Evolutionary conservation across 2,329 filamentous ascomycete genomes (phyloP), one percentile per base, ranked within the genome.

Genomic region (Talaromyces sp.): DNA sequence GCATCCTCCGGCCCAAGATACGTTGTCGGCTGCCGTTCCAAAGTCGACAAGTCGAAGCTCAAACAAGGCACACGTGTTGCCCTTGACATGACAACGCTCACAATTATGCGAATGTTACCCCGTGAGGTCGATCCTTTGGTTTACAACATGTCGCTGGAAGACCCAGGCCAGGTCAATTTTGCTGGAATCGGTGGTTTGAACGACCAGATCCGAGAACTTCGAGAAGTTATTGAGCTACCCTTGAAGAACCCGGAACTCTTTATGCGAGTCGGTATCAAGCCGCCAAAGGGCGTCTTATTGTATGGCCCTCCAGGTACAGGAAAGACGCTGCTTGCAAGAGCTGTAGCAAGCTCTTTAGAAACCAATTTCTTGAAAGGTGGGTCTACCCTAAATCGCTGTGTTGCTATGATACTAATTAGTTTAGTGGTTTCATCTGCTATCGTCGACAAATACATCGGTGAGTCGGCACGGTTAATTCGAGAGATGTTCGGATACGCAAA

Each of bases 401-500:
- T 62, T 63, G 33, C 61, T 57, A 58, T 6, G 56, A 62, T 51
- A 15, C 21, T 54, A n/a, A 33, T 9, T 21, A 17, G 46, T 43
- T 39, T 53, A 96, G 94, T 99, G 62, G 94, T 99, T 31, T 97
- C 94, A 3, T 99, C 94, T 43, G 95, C 94, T 28, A 99, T 99
- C 70, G 94, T 99, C 63, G 95, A 99, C 81, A 99, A 99, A 77
- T 99, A 99, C 73, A 99, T 99, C 64, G 94, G 94, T 75, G 94
- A 99, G 78, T 99, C 94, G 10, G 94, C 94, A 37, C 88, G 95
- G 65, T 81, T 99, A 64, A 99, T 99, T 70, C 87, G 94, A 74
- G 94, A 99, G 76, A 99, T 99, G 95, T 99, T 99, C 71, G 95
- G 94, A 59, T 99, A 99, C 71, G 94, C 95, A 69, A 97, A 97